These are phyloP conservation scores for Xanthoceras sorbifolium DNA, from an alignment of 345 rosid genomes.

Conservation along the genomic window DNA sequence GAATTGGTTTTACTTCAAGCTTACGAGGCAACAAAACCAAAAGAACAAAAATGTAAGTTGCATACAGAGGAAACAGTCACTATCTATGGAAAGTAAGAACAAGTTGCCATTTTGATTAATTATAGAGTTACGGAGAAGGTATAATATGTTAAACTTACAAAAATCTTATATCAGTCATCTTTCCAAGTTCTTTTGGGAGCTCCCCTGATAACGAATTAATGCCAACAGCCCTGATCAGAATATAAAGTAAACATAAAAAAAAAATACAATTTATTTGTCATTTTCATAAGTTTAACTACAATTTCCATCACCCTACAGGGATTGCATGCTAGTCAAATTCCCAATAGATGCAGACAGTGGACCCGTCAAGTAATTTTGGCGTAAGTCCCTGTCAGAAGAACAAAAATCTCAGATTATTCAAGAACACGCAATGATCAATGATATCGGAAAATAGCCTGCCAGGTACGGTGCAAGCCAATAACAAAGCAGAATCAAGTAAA, in stretches of 20 bases:
- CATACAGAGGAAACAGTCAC: neutral
- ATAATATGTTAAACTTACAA: conserved; percentile 65
- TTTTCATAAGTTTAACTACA: neutral
- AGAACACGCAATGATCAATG: neutral
- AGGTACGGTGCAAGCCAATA: no score
- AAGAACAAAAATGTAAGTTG: no score
- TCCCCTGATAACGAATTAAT: conserved; percentile 63
- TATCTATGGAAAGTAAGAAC: neutral
- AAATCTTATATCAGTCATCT: conserved; percentile 45
- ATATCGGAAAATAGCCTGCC: no score
- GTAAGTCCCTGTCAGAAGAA: no score
- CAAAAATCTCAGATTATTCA: neutral
- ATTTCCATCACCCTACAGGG: conserved; percentile 43
- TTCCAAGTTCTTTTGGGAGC: conserved; percentile 67
- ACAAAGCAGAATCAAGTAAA: neutral
- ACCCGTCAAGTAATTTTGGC: no score
- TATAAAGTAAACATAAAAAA: neutral
- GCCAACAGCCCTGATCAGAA: conserved; percentile 44
- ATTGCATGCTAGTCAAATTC: conserved; percentile 56
- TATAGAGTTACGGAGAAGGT: neutral
- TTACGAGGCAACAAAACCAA: no score
- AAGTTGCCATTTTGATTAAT: no score
- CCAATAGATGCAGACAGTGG: no score
- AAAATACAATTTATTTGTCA: neutral
- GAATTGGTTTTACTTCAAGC: no score